A percentile compares a stretch with the other conserved stretches of the same genome.
Conservation (phyloP, 2,329 filamentous ascomycete species). For the Monosporascus sp. region DNA sequence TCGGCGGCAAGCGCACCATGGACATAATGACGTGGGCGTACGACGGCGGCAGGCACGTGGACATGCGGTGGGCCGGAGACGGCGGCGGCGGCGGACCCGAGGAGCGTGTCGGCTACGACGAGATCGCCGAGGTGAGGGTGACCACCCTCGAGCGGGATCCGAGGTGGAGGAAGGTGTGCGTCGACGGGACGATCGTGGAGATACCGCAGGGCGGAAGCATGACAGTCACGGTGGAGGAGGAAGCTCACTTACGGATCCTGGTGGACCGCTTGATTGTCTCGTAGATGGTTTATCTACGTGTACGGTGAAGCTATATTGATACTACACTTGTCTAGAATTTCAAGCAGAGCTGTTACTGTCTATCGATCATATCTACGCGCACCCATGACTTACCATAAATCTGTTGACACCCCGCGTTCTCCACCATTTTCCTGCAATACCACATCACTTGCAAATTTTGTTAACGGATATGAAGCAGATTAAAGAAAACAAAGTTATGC, state of each 20-base stretch:
- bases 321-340: no score
- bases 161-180: constrained; percentile 77
- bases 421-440: no score
- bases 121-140: constrained; percentile 62
- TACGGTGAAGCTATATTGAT: no score
- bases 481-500: no score
- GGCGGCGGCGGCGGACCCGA: constrained; percentile 26
- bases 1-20: constrained; percentile 64
- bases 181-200: constrained; percentile 85
- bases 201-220: constrained; percentile 68
- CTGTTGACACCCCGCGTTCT: no score
- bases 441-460: no score
- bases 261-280: constrained; percentile 28
- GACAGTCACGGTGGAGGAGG: constrained; percentile 50
- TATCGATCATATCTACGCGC: no score
- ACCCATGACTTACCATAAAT: no score
- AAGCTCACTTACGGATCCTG: constrained; percentile 39
- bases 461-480: no score
- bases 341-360: no score
- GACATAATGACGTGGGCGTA: constrained; percentile 67
- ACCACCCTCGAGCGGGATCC: constrained; percentile 61
- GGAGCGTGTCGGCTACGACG: constrained; percentile 62
- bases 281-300: background rate
- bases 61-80: constrained; percentile 36
- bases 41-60: constrained; percentile 50